These are phyloP conservation scores for Zasmidium cellare DNA, from an alignment of 2,329 filamentous ascomycete species.

Conservation along the genomic window DNA sequence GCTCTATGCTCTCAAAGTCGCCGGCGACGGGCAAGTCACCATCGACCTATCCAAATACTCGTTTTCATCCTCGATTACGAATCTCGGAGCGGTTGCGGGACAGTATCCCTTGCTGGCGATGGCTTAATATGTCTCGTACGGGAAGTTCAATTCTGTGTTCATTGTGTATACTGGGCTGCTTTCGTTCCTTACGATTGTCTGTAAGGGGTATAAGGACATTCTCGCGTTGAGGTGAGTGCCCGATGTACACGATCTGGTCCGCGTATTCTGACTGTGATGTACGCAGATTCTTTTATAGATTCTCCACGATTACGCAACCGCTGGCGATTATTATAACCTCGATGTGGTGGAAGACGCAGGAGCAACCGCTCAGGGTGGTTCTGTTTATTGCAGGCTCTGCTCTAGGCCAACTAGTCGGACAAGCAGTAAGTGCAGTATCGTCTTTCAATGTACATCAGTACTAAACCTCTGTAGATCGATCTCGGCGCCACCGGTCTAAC, in stretches of 20 bases:
- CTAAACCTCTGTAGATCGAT: neutral
- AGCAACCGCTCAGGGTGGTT: neutral
- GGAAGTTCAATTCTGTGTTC: neutral
- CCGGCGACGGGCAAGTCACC: neutral
- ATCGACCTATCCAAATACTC: neutral
- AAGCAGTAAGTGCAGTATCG: neutral
- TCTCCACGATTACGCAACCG: neutral
- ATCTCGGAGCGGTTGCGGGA: neutral
- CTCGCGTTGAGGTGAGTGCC: neutral
- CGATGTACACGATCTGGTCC: too few species aligned
- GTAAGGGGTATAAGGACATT: neutral
- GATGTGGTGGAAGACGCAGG: slow-evolving; percentile 1
- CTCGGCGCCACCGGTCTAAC: neutral
- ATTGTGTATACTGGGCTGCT: neutral
- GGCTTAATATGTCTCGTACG: neutral
- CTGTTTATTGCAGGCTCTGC: slow-evolving; percentile 1
- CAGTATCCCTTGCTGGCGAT: neutral
- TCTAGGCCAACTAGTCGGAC: neutral
- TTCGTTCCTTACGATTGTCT: neutral
- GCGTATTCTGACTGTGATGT: too few species aligned
- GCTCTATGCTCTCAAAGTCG: neutral
- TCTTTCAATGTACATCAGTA: too few species aligned
- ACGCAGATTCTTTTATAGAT: neutral
- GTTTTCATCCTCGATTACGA: neutral
- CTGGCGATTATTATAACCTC: neutral